These are phyloP conservation scores for Aschersonia sp. DNA, from an alignment of 2,329 filamentous ascomycete species.

Conservation along the genomic window DNA sequence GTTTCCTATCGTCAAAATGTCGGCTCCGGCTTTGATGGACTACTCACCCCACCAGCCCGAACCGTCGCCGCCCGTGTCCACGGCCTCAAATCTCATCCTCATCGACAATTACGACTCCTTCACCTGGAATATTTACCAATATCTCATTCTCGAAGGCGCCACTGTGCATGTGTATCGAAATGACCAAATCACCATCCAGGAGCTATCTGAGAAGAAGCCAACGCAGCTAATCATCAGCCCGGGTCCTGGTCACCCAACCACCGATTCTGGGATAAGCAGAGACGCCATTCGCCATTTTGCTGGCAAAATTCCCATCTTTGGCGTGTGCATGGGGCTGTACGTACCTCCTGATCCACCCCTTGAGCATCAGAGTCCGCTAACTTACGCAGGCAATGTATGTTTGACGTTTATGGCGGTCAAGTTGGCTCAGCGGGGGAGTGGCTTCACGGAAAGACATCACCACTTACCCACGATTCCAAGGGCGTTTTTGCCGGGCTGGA, in stretches of 20 bases:
- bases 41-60: constrained; percentile 79
- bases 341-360: constrained; percentile 15
- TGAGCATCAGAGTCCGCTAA: neutral
- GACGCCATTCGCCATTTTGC: constrained; percentile 83
- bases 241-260: constrained; percentile 81
- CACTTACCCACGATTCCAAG: constrained; percentile 73
- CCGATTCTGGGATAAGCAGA: constrained; percentile 85
- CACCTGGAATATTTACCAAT: constrained; percentile 99
- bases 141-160: constrained; percentile 89
- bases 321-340: constrained; percentile 97
- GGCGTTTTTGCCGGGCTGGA: constrained; percentile 79
- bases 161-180: constrained; percentile 83
- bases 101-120: constrained; percentile 99
- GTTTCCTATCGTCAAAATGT: constrained; percentile 20
- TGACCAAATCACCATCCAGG: constrained; percentile 75
- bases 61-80: constrained; percentile 56
- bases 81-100: constrained; percentile 78
- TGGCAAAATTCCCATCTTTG: constrained; percentile 87
- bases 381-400: constrained; percentile 68
- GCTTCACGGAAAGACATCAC: constrained; percentile 91
- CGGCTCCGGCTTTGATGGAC: constrained; percentile 43
- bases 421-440: constrained; percentile 93
- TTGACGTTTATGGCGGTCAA: constrained; percentile 80
- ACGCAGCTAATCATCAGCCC: constrained; percentile 93
- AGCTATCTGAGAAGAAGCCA: constrained; percentile 69